phyloP scores from a whole-genome alignment of 2,329 filamentous ascomycete genomes.

The Alternaria brassicicola region DNA sequence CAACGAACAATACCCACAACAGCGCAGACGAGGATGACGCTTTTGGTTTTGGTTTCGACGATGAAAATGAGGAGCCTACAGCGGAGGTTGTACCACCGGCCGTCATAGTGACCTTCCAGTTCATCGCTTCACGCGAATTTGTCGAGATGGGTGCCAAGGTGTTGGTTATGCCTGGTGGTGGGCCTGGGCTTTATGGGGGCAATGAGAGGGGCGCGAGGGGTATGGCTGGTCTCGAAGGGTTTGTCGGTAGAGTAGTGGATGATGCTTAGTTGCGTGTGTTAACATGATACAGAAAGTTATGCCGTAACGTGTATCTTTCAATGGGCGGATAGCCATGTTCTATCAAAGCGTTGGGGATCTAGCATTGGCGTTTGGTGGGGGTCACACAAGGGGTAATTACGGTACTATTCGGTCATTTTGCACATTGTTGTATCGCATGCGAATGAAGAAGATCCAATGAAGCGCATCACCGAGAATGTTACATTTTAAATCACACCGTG shows the following conservation, averaged over 20 bases:
- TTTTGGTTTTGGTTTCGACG: conserved; percentile 63
- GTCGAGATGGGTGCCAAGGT: conserved; percentile 73
- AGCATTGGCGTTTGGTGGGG: not conserved
- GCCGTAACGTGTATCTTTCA: not conserved
- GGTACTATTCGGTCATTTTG: not conserved
- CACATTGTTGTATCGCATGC: not conserved
- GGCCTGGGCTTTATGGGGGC: conserved; percentile 63
- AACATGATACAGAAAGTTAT: not conserved
- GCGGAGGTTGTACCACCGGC: conserved; percentile 41
- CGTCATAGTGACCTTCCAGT: conserved; percentile 64
- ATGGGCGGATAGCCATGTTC: not conserved
- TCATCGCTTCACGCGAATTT: conserved; percentile 74
- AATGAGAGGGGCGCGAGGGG: conserved; percentile 58
- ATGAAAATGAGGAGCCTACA: conserved; percentile 51
- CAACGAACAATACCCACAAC: conserved; percentile 19
- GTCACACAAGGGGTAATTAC: not conserved
- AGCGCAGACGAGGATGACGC: conserved; percentile 48
- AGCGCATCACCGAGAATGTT: not conserved
- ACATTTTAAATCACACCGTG: not conserved
- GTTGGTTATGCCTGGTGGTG: conserved; percentile 73
- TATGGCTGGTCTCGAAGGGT: conserved; percentile 69
- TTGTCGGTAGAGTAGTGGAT: conserved; percentile 66
- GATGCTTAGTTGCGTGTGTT: not conserved
- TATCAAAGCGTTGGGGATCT: not conserved
- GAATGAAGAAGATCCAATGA: not conserved